phyloP scores from a whole-genome alignment of 495 filamentous ascomycete species.

The Aspergillus bertholletiae region DNA sequence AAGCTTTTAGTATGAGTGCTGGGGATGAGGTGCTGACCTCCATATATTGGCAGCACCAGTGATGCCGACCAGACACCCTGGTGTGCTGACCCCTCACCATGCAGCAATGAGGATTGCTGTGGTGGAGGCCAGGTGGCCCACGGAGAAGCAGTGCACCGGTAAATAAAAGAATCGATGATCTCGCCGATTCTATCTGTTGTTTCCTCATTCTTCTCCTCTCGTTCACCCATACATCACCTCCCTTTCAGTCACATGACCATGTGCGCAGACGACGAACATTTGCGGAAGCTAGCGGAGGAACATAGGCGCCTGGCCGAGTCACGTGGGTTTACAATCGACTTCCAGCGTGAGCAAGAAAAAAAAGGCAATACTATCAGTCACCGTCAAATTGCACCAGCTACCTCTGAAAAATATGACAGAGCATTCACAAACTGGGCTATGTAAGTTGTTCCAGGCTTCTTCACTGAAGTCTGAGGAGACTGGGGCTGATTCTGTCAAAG shows the following conservation, averaged over 20 bases:
- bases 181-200: no score
- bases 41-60: background rate
- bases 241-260: slow-evolving; percentile 3
- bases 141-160: no score
- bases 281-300: slow-evolving; percentile 6
- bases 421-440: background rate
- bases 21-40: background rate
- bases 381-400: slow-evolving; percentile 15
- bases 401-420: slow-evolving; percentile 15
- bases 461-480: background rate
- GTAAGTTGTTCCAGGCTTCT: slow-evolving; percentile 2
- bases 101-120: no score
- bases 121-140: no score
- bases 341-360: slow-evolving; percentile 14
- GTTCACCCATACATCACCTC: background rate
- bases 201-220: background rate
- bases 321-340: slow-evolving; percentile 19
- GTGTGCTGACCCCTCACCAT: no score
- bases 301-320: slow-evolving; percentile 13
- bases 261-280: background rate
- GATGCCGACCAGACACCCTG: background rate
- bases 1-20: no score
- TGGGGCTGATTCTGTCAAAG: slow-evolving; percentile 1
- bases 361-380: slow-evolving; percentile 13
- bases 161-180: no score